A percentile compares a stretch with the other conserved stretches of the same genome.
Conservation (phyloP, 305 asterid species). For the Plantago lanceolata region DNA sequence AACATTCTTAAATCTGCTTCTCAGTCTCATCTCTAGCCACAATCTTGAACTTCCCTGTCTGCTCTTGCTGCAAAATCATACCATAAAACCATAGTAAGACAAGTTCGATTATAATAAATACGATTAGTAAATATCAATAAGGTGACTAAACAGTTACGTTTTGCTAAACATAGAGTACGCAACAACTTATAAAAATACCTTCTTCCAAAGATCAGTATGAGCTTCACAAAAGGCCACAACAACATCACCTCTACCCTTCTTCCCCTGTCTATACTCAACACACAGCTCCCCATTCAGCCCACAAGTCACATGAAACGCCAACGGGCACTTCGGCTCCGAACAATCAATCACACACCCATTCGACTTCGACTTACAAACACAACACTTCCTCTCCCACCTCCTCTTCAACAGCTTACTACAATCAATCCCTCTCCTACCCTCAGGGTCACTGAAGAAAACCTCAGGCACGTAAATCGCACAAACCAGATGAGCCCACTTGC, state of each 20-base stretch:
- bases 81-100: not conserved
- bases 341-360: constrained; percentile 83
- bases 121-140: not conserved
- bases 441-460: constrained; percentile 57
- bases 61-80: constrained; percentile 58
- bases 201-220: constrained; percentile 79
- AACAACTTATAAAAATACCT: constrained; percentile 34
- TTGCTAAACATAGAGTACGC: not conserved
- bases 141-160: too few species aligned
- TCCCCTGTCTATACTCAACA: constrained; percentile 61
- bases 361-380: constrained; percentile 38
- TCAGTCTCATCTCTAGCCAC: constrained; percentile 57
- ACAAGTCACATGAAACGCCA: constrained; percentile 78
- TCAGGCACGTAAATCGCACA: constrained; percentile 81
- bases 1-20: constrained; percentile 20
- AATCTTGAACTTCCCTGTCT: constrained; percentile 88
- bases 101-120: not conserved
- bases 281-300: constrained; percentile 63
- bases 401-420: constrained; percentile 43
- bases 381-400: constrained; percentile 63
- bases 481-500: constrained; percentile 77
- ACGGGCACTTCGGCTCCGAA: constrained; percentile 63
- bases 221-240: constrained; percentile 71
- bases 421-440: constrained; percentile 63
- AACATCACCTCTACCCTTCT: constrained; percentile 50